These are phyloP conservation scores for Exophiala sp. DNA, from an alignment of 2,329 filamentous ascomycete species.

Conservation along the genomic window DNA sequence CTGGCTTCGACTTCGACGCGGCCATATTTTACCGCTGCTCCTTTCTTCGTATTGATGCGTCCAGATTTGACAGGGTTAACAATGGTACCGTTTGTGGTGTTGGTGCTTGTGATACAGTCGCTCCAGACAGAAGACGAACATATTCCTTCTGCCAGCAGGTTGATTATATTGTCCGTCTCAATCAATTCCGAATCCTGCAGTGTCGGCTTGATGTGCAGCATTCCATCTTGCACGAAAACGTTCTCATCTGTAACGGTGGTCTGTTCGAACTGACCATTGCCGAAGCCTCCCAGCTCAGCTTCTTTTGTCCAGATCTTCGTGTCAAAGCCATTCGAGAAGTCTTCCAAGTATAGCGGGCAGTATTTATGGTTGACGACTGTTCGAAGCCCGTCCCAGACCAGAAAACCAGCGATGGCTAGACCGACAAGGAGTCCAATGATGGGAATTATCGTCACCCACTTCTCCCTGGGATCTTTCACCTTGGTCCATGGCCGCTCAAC, in stretches of 20 bases:
- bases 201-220: conserved; percentile 70
- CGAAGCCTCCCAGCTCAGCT: conserved; percentile 46
- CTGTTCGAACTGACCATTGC: conserved; percentile 75
- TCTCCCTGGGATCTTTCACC: conserved; percentile 67
- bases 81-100: conserved; percentile 69
- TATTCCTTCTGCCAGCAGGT: conserved; percentile 59
- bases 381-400: conserved; percentile 68
- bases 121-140: conserved; percentile 59
- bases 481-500: conserved; percentile 69
- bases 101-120: conserved; percentile 67
- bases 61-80: conserved; percentile 73
- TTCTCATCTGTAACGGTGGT: conserved; percentile 70
- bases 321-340: conserved; percentile 57
- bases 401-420: conserved; percentile 59
- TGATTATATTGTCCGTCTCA: conserved; percentile 60
- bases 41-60: conserved; percentile 67
- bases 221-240: conserved; percentile 63
- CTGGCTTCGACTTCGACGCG: conserved; percentile 74
- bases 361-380: conserved; percentile 70
- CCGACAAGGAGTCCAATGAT: conserved; percentile 65
- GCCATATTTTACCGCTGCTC: conserved; percentile 69
- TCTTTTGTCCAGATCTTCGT: conserved; percentile 61
- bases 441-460: conserved; percentile 79
- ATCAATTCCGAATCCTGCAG: conserved; percentile 64
- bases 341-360: conserved; percentile 61